Conservation (phyloP, 148 eudicot species). For the Spergularia bocconei region DNA sequence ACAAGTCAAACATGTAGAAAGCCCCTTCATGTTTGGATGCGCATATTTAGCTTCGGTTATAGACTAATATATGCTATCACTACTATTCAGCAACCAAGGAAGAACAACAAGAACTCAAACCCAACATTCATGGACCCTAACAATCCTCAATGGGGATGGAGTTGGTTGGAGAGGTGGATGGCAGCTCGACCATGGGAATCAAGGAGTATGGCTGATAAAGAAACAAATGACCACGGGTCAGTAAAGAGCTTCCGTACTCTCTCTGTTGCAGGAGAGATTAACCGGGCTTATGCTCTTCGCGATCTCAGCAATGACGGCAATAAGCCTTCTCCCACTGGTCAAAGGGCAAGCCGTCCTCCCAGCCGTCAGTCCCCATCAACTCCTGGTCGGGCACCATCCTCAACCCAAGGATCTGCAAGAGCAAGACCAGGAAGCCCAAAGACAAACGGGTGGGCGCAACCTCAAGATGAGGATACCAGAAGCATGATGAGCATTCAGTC, state of each 20-base stretch:
- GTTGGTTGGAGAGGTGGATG: constrained; percentile 97
- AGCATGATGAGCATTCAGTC: constrained; percentile 53
- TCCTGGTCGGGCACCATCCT: constrained; percentile 29
- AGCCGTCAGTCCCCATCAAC: constrained; percentile 57
- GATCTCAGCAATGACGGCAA: constrained; percentile 26
- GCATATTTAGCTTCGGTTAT: background rate
- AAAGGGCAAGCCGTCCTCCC: constrained; percentile 43
- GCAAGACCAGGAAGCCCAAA: constrained; percentile 44
- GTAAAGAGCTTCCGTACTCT: constrained; percentile 40
- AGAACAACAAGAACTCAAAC: constrained; percentile 53
- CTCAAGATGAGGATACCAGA: constrained; percentile 47
- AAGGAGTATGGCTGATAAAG: constrained; percentile 36
- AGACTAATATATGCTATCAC: background rate
- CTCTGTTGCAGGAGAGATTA: constrained; percentile 41
- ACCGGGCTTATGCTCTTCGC: constrained; percentile 33
- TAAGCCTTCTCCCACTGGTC: constrained; percentile 40
- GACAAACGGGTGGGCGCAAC: constrained; percentile 23
- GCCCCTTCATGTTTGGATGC: background rate
- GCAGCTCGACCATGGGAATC: constrained; percentile 85
- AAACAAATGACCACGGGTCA: constrained; percentile 43
- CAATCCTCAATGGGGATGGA: constrained; percentile 99
- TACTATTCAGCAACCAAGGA: constrained; percentile 51
- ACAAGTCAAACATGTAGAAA: background rate
- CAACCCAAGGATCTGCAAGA: constrained; percentile 28
- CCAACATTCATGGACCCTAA: constrained; percentile 76